These are phyloP conservation scores for Solanum tacnaense DNA, from an alignment of 257 asterid species.

Conservation along the genomic window DNA sequence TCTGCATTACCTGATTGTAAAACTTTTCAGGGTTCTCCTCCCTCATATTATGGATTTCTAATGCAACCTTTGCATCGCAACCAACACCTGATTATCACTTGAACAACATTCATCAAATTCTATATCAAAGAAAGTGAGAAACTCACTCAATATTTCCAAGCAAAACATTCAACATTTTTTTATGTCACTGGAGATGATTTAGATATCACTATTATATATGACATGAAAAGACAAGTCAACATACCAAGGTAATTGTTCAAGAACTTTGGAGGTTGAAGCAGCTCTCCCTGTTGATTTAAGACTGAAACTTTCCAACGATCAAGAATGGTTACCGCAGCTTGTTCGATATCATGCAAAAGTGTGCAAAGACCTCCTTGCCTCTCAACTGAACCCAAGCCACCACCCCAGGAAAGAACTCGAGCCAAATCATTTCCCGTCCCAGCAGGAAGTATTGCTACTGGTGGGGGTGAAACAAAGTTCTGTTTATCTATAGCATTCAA, in stretches of 20 bases:
- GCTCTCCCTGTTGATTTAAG: conserved; percentile 59
- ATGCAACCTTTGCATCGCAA: conserved; percentile 98
- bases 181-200: background rate
- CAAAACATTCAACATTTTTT: background rate
- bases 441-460: conserved; percentile 98
- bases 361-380: conserved; percentile 98
- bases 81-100: conserved; percentile 67
- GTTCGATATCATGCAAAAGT: conserved; percentile 73
- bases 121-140: background rate
- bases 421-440: conserved; percentile 99
- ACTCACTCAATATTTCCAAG: background rate
- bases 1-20: conserved; percentile 69
- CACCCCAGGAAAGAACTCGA: conserved; percentile 98
- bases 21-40: conserved; percentile 99
- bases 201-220: background rate
- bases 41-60: conserved; percentile 90
- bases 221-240: conserved; percentile 1
- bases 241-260: conserved; percentile 96
- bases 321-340: conserved; percentile 96
- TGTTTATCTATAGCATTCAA: conserved; percentile 80
- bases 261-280: conserved; percentile 51
- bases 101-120: background rate
- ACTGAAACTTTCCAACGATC: conserved; percentile 89
- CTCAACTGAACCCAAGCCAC: conserved; percentile 91
- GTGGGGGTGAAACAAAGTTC: conserved; percentile 95